Evolutionary conservation across 1,284 basidiomycete genomes (phyloP).

Genomic region (Ustilago hordei): DNA sequence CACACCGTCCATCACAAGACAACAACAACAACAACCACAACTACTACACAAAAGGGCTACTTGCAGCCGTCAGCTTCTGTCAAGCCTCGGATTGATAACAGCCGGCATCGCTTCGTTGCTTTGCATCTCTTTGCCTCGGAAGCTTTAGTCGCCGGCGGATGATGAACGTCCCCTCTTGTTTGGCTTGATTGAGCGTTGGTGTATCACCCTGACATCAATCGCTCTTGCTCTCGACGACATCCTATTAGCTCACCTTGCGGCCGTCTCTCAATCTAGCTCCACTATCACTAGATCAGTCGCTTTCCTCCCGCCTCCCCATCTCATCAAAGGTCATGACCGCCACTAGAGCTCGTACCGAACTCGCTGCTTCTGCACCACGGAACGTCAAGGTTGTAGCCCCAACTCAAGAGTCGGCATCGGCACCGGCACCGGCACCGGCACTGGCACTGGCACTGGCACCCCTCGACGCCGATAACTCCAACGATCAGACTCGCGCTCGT

Average conservation of each 20-base stretch:
- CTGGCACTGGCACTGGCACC: conserved; percentile 2
- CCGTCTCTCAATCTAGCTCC: background rate
- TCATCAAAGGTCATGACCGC: conserved; percentile 47
- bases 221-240: conserved; percentile 16
- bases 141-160: conserved; percentile 17
- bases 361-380: conserved; percentile 27
- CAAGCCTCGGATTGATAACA: background rate
- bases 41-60: background rate
- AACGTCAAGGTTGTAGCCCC: conserved; percentile 25
- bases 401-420: conserved; percentile 9
- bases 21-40: background rate
- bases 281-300: background rate
- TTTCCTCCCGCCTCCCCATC: background rate
- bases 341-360: conserved; percentile 49
- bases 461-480: conserved; percentile 14
- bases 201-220: conserved; percentile 24
- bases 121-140: background rate
- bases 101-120: background rate
- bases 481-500: conserved; percentile 40
- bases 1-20: background rate
- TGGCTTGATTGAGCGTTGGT: conserved; percentile 41
- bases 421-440: background rate
- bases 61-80: background rate
- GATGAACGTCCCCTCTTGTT: conserved; percentile 29
- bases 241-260: background rate